Percentiles rank a stretch among this genome's conserved stretches.
phyloP scores from a whole-genome alignment of 2,329 filamentous ascomycete genomes.

The Botrytis squamosa region DNA sequence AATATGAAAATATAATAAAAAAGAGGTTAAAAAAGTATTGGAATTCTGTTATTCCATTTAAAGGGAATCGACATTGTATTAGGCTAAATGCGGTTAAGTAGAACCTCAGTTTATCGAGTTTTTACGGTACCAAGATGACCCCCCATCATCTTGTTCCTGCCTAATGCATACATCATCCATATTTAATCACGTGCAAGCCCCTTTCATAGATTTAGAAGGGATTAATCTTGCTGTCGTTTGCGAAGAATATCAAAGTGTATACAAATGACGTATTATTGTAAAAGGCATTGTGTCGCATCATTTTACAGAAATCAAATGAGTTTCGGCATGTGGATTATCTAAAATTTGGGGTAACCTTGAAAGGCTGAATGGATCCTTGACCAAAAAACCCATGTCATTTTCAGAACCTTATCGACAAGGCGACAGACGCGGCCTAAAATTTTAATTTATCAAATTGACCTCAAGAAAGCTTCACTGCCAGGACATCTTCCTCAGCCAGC shows the following conservation, averaged over 20 bases:
- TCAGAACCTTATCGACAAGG: constrained; percentile 20
- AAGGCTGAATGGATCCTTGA: background rate
- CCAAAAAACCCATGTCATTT: background rate
- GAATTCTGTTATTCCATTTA: too few species aligned
- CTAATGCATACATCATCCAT: background rate
- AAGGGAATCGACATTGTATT: too few species aligned
- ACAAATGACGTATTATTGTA: constrained; percentile 9
- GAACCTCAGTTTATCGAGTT: too few species aligned
- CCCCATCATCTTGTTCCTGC: constrained; percentile 21
- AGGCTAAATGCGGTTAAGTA: too few species aligned
- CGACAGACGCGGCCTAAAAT: constrained; percentile 1
- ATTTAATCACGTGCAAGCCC: constrained; percentile 5
- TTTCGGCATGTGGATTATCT: constrained; percentile 9
- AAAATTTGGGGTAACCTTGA: constrained; percentile 17
- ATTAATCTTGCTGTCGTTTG: constrained; percentile 15
- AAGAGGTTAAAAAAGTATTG: too few species aligned
- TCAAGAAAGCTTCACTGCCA: constrained; percentile 1
- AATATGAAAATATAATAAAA: too few species aligned
- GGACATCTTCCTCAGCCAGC: background rate
- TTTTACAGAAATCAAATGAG: constrained; percentile 10
- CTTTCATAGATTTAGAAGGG: constrained; percentile 2
- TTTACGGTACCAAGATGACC: background rate
- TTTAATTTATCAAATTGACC: constrained; percentile 12
- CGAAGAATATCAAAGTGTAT: constrained; percentile 2
- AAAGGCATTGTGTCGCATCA: constrained; percentile 13